Percentiles rank a stretch among this genome's conserved stretches.
Conservation (phyloP, 805 yeast genomes). For the Ogataea pilisensis region DNA sequence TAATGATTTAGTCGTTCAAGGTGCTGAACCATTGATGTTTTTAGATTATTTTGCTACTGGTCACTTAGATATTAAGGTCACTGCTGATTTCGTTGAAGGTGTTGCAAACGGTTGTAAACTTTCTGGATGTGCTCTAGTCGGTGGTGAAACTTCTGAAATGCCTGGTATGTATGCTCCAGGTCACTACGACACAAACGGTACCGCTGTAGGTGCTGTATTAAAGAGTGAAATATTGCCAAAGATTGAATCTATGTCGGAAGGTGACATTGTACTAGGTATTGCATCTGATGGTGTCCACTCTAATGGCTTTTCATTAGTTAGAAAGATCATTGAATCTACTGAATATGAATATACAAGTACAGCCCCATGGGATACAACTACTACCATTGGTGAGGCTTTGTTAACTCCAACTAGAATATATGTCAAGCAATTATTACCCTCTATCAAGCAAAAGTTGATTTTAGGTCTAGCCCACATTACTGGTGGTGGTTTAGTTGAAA, state of each 20-base stretch:
- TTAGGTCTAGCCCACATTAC: conserved; percentile 95
- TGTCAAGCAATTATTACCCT: conserved; percentile 82
- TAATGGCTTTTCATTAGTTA: conserved; percentile 90
- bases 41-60: conserved; percentile 97
- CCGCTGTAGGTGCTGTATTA: conserved; percentile 95
- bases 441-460: conserved; percentile 60
- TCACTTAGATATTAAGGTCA: conserved; percentile 75
- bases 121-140: conserved; percentile 96
- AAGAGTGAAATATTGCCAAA: conserved; percentile 73
- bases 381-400: conserved; percentile 80
- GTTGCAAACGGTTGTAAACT: conserved; percentile 94
- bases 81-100: conserved; percentile 87
- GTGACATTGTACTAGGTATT: conserved; percentile 82
- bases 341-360: conserved; percentile 65
- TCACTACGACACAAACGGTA: conserved; percentile 97
- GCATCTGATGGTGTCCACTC: conserved; percentile 94
- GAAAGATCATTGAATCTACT: conserved; percentile 80
- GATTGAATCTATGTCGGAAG: conserved; percentile 59
- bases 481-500: conserved; percentile 97
- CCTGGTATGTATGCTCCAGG: conserved; percentile 97
- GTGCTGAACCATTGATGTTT: conserved; percentile 96
- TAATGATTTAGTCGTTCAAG: conserved; percentile 95
- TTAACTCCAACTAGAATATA: conserved; percentile 90
- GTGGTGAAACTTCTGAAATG: conserved; percentile 99
- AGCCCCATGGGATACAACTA: conserved; percentile 81